Evolutionary conservation across 805 yeast species (phyloP).

Genomic region (Clavispora santaluciae): DNA sequence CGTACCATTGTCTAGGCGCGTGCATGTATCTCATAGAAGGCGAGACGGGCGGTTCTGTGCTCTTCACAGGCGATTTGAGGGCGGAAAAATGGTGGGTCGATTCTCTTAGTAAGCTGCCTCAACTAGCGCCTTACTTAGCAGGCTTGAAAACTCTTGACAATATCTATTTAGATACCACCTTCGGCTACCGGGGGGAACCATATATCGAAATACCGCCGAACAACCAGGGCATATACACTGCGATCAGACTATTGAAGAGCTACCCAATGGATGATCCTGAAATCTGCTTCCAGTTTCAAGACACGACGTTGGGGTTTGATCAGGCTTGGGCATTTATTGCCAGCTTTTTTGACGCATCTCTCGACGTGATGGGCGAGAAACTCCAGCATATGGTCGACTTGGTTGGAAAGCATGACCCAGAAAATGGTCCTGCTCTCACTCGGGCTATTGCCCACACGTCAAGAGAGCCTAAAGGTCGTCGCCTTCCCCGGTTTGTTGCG

Average conservation of each 20-base stretch:
- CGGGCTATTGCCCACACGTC: not conserved
- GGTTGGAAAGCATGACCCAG: conserved; percentile 7
- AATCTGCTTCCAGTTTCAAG: conserved; percentile 37
- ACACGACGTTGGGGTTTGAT: conserved; percentile 47
- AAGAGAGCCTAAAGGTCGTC: not conserved
- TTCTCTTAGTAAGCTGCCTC: conserved; percentile 32
- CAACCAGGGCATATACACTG: conserved; percentile 33
- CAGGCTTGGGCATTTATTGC: conserved; percentile 43
- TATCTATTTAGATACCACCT: conserved; percentile 54
- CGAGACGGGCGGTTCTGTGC: conserved; percentile 23
- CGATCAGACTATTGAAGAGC: conserved; percentile 26
- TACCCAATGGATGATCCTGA: conserved; percentile 41
- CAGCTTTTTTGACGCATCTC: conserved; percentile 16
- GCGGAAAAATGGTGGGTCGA: conserved; percentile 52
- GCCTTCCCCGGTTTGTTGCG: not conserved
- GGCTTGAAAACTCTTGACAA: conserved; percentile 34
- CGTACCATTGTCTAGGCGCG: conserved; percentile 60
- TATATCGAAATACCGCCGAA: conserved; percentile 41
- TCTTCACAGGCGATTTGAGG: conserved; percentile 54
- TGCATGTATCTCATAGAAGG: conserved; percentile 48
- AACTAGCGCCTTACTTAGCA: conserved; percentile 37
- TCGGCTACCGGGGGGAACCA: conserved; percentile 46
- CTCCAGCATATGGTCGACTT: conserved; percentile 2
- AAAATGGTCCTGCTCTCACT: conserved; percentile 2
- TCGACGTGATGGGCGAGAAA: conserved; percentile 2